Base-by-base conservation (phyloP, 2,329 filamentous ascomycete genomes). In the Aspergillus vadensis region DNA sequence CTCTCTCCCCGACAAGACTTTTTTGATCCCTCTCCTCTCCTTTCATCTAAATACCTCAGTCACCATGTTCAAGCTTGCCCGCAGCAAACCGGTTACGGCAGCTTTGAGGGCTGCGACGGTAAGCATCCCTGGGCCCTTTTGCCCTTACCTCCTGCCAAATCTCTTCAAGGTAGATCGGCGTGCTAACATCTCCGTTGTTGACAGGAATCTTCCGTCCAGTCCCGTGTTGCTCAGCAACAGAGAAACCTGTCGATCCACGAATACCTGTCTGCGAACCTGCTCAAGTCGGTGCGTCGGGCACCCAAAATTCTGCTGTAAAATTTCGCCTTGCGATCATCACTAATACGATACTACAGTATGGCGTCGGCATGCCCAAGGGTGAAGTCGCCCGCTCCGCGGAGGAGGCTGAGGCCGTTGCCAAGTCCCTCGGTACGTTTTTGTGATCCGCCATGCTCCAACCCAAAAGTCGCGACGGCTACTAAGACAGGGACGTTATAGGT, bases 171-270 rank as follows among this genome's bases (percentile, higher is more conserved):
- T 3, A 27, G 69, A 76, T 81, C 55, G 79, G 82, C 67, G 76
- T 80, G 65, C 74, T 83, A 73, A 85, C 84, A 81, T 79, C 85
- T 23, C 60, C 25, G 15, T 49, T 32, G 38, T 59, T 58, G 64
- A 68, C 82, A 91, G 81, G 85, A 88, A 72, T 79, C 80, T 55
- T 80, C 84, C 61, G 70, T 84, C 67, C 81, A 80, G 72, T 80
- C 77, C 71, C 79, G 82, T 60, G 61, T 85, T 72, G 85, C 81
- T 70, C 86, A 83, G 74, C 89, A 95, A 81, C 93, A 97, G 82
- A 87, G 95, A 83, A 88, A 90, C 75, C 87, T 99, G 76, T 95
- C 92, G 76, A 97, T 99, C 75, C 95, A 99, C 85, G 95, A 99
- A 84, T 98, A 97, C 83, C 90, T 94, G 75, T 97, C 95, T 72